Evolutionary conservation across 345 rosid genomes (phyloP).

Genomic region (Acer saccharum): DNA sequence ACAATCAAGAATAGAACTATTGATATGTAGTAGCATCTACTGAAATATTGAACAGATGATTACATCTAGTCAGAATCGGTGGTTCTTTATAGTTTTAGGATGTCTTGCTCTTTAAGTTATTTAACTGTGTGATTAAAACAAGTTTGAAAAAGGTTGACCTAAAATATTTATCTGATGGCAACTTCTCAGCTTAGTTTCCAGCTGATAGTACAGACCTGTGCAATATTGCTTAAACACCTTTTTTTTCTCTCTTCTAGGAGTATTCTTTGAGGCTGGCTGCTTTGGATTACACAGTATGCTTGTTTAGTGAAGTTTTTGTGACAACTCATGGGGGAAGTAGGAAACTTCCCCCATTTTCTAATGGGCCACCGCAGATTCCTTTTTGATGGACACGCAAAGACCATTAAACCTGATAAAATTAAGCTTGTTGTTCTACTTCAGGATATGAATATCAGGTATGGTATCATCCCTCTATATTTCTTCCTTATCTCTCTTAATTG

Average conservation of each 20-base stretch:
- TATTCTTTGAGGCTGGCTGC: conserved; percentile 96
- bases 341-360: conserved; percentile 90
- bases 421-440: conserved; percentile 80
- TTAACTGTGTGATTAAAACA: neutral
- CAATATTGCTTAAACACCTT: conserved; percentile 7
- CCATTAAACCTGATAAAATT: conserved; percentile 80
- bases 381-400: conserved; percentile 84
- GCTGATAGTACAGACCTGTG: neutral
- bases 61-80: neutral
- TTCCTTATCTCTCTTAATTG: neutral
- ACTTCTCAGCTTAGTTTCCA: neutral
- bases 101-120: neutral
- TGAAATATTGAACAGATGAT: neutral
- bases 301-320: conserved; percentile 87
- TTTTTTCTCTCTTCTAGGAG: conserved; percentile 46
- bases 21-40: neutral
- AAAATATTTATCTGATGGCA: neutral
- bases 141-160: neutral
- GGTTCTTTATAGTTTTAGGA: neutral
- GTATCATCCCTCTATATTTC: neutral
- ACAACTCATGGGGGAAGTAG: conserved; percentile 98
- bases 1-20: neutral
- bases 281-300: conserved; percentile 84
- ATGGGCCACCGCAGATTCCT: conserved; percentile 96
- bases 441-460: conserved; percentile 73